Conservation (phyloP, 345 rosid genomes). For the Eucalyptus camaldulensis region DNA sequence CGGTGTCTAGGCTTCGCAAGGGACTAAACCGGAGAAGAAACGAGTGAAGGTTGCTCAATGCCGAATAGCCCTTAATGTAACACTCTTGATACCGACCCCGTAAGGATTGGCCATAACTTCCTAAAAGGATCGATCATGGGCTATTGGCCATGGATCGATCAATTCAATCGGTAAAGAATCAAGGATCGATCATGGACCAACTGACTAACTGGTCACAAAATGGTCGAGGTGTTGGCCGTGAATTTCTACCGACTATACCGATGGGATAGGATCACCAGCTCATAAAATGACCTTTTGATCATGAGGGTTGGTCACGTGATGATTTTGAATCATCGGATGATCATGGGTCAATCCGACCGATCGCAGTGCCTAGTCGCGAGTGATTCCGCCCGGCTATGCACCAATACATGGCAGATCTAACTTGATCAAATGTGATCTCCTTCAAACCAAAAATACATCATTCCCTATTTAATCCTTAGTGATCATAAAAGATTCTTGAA, state of each 20-base stretch:
- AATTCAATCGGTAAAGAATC: rapidly evolving
- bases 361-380: rapidly evolving
- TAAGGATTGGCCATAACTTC: too few species aligned
- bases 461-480: too few species aligned
- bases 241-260: too few species aligned
- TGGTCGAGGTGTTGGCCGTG: rapidly evolving
- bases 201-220: rapidly evolving
- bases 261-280: rapidly evolving
- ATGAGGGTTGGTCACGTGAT: rapidly evolving
- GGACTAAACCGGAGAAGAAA: too few species aligned
- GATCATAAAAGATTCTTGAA: rapidly evolving
- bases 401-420: rapidly evolving
- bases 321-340: rapidly evolving
- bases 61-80: too few species aligned
- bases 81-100: rapidly evolving
- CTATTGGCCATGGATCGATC: rapidly evolving
- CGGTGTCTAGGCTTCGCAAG: rapidly evolving
- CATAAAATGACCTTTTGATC: too few species aligned
- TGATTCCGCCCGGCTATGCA: rapidly evolving
- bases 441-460: rapidly evolving
- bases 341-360: rapidly evolving
- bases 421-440: too few species aligned
- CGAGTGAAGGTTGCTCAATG: rapidly evolving
- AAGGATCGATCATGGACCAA: rapidly evolving
- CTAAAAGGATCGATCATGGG: too few species aligned